Conservation (phyloP, 768 basidiomycete genomes). For the Chalciporus sphaerocephalus region DNA sequence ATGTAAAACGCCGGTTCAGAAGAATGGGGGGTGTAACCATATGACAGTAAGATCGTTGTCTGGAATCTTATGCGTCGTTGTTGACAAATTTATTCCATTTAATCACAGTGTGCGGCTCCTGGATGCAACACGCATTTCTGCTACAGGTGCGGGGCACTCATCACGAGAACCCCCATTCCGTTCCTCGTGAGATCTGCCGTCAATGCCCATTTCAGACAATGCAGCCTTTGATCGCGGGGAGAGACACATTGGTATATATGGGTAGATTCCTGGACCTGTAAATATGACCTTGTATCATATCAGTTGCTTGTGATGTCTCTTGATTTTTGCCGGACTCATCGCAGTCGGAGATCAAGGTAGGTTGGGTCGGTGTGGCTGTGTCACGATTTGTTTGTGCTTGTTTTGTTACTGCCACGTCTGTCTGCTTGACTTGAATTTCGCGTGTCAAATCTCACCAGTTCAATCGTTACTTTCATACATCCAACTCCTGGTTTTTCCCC, state of each 20-base stretch:
- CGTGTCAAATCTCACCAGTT: slow-evolving; percentile 16
- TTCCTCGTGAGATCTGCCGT: slow-evolving; percentile 31
- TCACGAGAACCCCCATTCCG: slow-evolving; percentile 35
- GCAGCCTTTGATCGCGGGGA: slow-evolving; percentile 26
- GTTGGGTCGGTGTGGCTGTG: slow-evolving; percentile 20
- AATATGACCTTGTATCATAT: background rate
- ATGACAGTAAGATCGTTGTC: slow-evolving; percentile 45
- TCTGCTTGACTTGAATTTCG: slow-evolving; percentile 12
- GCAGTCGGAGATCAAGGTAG: too few species aligned
- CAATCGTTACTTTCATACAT: slow-evolving; percentile 20
- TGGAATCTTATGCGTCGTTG: background rate
- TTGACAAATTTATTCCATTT: background rate
- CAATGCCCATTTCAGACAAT: slow-evolving; percentile 33
- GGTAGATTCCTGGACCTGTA: background rate
- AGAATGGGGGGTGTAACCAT: slow-evolving; percentile 53
- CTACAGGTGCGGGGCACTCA: slow-evolving; percentile 46
- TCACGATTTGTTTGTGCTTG: slow-evolving; percentile 16
- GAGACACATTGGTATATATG: background rate
- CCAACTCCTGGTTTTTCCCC: slow-evolving; percentile 22
- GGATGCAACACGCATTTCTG: slow-evolving; percentile 58
- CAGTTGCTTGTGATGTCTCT: background rate
- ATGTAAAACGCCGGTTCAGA: slow-evolving; percentile 47
- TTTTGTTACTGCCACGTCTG: slow-evolving; percentile 32
- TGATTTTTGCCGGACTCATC: background rate
- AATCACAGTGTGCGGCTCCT: slow-evolving; percentile 43